These are phyloP conservation scores for Cutaneotrichosporon dermatis DNA, from an alignment of 1,284 basidiomycete genomes.

Conservation along the genomic window DNA sequence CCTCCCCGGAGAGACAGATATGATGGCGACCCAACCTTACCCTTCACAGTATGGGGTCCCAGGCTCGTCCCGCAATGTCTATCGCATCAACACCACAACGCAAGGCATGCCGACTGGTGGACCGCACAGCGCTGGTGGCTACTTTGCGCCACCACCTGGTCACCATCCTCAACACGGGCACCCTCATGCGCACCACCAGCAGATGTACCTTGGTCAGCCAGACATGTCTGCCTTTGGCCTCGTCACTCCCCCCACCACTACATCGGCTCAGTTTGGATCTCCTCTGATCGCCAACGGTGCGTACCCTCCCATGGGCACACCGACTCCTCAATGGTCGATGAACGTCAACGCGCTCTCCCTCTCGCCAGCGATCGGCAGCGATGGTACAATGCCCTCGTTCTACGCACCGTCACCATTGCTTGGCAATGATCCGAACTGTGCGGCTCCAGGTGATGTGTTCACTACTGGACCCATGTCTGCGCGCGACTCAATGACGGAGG, in stretches of 20 bases:
- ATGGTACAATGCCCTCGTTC: constrained; percentile 6
- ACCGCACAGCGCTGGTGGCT: background rate
- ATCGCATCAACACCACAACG: constrained; percentile 4
- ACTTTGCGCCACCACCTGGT: background rate
- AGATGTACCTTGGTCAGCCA: constrained; percentile 10
- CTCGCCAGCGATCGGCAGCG: constrained; percentile 6
- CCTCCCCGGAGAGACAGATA: background rate
- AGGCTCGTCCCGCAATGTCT: constrained; percentile 13
- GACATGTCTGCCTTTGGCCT: constrained; percentile 13
- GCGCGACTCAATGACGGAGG: constrained; percentile 3
- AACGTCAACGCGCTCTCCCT: constrained; percentile 13
- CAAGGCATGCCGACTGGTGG: constrained; percentile 1
- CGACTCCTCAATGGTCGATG: constrained; percentile 13
- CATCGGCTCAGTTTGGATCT: constrained; percentile 13
- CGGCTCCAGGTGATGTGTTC: constrained; percentile 12
- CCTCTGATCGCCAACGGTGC: constrained; percentile 12
- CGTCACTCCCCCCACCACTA: constrained; percentile 16
- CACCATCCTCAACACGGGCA: constrained; percentile 1
- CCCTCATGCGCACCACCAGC: constrained; percentile 1
- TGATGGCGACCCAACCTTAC: constrained; percentile 19
- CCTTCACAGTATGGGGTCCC: constrained; percentile 8
- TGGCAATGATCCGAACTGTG: constrained; percentile 5
- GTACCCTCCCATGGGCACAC: constrained; percentile 9
- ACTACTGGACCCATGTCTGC: constrained; percentile 2
- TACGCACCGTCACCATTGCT: constrained; percentile 13